Conservation (phyloP, 306 rosid species). For the Prunus davidiana region DNA sequence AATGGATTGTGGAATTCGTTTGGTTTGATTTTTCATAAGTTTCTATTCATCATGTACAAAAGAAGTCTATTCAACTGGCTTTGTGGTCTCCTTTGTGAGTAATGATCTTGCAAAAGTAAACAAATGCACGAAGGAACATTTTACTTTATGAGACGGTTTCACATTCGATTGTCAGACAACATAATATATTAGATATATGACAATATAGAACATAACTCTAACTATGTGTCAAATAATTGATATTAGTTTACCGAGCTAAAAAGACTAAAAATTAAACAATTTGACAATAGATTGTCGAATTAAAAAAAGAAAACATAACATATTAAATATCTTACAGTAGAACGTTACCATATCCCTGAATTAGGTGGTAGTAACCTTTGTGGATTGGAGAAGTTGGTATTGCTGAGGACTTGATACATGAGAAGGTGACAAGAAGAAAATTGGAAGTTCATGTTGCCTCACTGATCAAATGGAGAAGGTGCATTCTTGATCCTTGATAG, state of each 20-base stretch:
- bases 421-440: conserved; percentile 1
- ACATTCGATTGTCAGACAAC: too few relatives aligned
- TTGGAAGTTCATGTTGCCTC: neutral
- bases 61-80: neutral
- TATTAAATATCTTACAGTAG: neutral
- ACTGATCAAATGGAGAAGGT: neutral
- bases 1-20: neutral
- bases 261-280: too few relatives aligned
- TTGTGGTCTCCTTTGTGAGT: neutral
- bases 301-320: neutral
- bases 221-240: too few relatives aligned
- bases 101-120: neutral
- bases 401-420: neutral
- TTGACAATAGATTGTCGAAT: too few relatives aligned
- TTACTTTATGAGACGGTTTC: too few relatives aligned
- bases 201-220: too few relatives aligned
- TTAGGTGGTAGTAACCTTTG: neutral
- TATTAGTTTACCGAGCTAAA: too few relatives aligned
- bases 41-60: conserved; percentile 8
- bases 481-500: neutral
- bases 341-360: neutral
- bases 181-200: neutral
- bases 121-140: too few relatives aligned
- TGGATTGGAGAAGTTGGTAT: neutral
- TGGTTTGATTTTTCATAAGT: neutral